Evolutionary conservation across 108 stramenopile genomes (phyloP).

Genomic region (Mediolabrus comicus): DNA sequence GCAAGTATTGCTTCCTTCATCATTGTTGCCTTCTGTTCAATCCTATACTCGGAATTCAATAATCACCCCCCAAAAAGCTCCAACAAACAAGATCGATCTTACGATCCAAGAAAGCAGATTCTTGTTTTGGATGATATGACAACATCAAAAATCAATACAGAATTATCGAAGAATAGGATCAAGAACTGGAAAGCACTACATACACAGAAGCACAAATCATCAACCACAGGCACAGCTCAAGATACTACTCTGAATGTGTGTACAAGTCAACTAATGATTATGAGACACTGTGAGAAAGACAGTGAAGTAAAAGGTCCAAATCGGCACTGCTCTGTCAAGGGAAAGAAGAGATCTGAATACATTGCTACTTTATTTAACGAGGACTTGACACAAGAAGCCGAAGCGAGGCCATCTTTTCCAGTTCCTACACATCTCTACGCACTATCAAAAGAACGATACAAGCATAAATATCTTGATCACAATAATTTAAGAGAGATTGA

Average conservation of each 20-base stretch:
- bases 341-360: constrained; percentile 30
- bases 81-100: neutral
- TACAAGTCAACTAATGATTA: constrained; percentile 36
- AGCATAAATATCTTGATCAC: constrained; percentile 14
- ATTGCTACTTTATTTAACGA: constrained; percentile 36
- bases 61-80: neutral
- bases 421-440: constrained; percentile 35
- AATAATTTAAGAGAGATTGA: constrained; percentile 41
- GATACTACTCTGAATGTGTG: constrained; percentile 7
- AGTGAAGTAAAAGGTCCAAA: constrained; percentile 5
- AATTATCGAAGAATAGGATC: neutral
- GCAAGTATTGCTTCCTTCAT: constrained; percentile 5
- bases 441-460: constrained; percentile 19
- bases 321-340: constrained; percentile 32
- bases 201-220: neutral
- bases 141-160: neutral
- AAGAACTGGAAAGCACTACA: too few species aligned
- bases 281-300: constrained; percentile 43
- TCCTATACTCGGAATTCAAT: neutral
- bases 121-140: neutral
- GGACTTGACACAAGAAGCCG: neutral
- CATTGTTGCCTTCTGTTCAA: neutral
- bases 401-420: constrained; percentile 30
- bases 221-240: neutral
- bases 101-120: neutral